A percentile compares a stretch with the other conserved stretches of the same genome.
Evolutionary conservation across 441 rosid species (phyloP).

Genomic region (Flueggea neowawraea): DNA sequence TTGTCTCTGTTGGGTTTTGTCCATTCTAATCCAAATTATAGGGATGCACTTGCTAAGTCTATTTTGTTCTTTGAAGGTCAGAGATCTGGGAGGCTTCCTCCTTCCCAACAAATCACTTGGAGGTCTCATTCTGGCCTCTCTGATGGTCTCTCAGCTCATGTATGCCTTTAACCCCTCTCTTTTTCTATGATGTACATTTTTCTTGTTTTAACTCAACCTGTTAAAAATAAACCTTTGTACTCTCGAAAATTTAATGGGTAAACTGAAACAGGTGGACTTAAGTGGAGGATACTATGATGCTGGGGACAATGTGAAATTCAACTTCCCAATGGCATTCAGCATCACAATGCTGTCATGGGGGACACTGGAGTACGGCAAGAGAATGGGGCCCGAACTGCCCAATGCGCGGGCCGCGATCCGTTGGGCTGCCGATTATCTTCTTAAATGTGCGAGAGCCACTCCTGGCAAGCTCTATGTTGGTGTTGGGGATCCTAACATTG

Average conservation of each 20-base stretch:
- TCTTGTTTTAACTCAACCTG: background rate
- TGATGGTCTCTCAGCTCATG: constrained; percentile 52
- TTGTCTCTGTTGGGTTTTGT: background rate
- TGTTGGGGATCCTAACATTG: constrained; percentile 75
- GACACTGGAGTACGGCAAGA: constrained; percentile 58
- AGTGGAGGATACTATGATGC: constrained; percentile 90
- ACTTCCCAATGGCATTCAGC: constrained; percentile 85
- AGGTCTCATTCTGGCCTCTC: constrained; percentile 50
- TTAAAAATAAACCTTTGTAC: no score
- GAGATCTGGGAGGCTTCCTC: constrained; percentile 63
- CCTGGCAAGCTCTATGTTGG: constrained; percentile 65
- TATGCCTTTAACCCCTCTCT: constrained; percentile 12
- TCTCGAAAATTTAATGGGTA: no score
- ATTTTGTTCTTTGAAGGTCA: constrained; percentile 84
- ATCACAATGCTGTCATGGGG: constrained; percentile 80
- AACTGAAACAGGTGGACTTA: constrained; percentile 61
- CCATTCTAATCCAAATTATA: constrained; percentile 38
- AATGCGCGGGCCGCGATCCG: constrained; percentile 56
- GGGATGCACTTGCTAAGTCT: constrained; percentile 65
- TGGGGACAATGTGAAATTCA: constrained; percentile 81
- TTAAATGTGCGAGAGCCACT: constrained; percentile 55
- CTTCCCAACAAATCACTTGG: constrained; percentile 54
- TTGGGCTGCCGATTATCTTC: constrained; percentile 71
- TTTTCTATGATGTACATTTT: background rate
- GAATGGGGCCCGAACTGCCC: constrained; percentile 52